Conservation (phyloP, 2,329 filamentous ascomycete species). For the Didymella keratinophila region DNA sequence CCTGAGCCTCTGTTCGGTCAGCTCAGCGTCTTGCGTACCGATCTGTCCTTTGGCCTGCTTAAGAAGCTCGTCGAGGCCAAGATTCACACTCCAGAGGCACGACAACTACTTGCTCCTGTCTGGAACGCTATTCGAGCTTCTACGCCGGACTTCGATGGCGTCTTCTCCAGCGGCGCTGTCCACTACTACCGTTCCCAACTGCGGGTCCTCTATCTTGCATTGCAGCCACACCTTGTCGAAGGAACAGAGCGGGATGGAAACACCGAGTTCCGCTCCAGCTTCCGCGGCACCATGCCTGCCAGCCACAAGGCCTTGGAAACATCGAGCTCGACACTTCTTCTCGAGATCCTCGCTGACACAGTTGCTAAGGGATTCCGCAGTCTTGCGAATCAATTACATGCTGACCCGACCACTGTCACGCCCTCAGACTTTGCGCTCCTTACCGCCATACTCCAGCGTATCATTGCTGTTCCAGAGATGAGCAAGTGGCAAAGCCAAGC, state of each 20-base stretch:
- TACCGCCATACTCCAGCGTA: conserved; percentile 86
- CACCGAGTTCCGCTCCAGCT: conserved; percentile 44
- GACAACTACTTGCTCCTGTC: conserved; percentile 62
- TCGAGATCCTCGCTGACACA: conserved; percentile 81
- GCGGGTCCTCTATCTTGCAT: conserved; percentile 82
- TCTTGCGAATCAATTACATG: conserved; percentile 82
- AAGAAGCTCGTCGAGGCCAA: conserved; percentile 74
- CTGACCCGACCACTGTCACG: conserved; percentile 68
- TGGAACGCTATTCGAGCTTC: conserved; percentile 68
- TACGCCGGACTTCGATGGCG: conserved; percentile 66
- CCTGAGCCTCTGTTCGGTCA: conserved; percentile 83
- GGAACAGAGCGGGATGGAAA: conserved; percentile 45
- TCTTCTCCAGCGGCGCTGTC: conserved; percentile 64
- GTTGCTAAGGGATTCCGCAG: conserved; percentile 84
- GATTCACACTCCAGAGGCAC: conserved; percentile 60
- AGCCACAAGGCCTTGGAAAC: conserved; percentile 54
- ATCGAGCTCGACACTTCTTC: conserved; percentile 56
- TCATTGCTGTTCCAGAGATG: conserved; percentile 79
- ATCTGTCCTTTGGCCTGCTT: conserved; percentile 81
- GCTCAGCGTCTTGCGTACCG: conserved; percentile 77
- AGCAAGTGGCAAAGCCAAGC: conserved; percentile 65
- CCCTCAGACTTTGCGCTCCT: conserved; percentile 87
- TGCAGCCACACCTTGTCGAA: conserved; percentile 67
- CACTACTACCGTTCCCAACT: conserved; percentile 84
- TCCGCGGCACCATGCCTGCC: conserved; percentile 43